These are phyloP conservation scores for Fomes fomentarius DNA, from an alignment of 1,284 basidiomycete species.

Conservation along the genomic window DNA sequence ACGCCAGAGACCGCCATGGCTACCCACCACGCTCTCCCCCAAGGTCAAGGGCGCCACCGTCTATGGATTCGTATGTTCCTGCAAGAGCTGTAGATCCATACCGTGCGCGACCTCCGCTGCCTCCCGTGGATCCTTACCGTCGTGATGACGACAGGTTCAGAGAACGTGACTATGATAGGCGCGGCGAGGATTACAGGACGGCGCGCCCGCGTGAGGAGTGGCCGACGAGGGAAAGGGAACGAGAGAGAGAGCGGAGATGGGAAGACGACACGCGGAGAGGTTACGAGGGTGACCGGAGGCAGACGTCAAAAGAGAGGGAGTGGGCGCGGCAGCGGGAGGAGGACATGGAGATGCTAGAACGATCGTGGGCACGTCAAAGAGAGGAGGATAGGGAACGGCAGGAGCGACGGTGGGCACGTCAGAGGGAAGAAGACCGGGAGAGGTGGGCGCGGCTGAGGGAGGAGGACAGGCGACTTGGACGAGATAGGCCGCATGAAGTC, in stretches of 20 bases:
- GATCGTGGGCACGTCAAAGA: slow-evolving; percentile 11
- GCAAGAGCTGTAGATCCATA: slow-evolving; percentile 23
- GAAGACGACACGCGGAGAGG: slow-evolving; percentile 24
- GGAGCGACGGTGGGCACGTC: slow-evolving; percentile 18
- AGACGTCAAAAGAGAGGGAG: slow-evolving; percentile 7
- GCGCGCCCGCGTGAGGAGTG: slow-evolving; percentile 18
- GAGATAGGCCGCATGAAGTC: slow-evolving; percentile 20
- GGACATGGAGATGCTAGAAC: slow-evolving; percentile 19
- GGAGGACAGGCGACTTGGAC: slow-evolving; percentile 22
- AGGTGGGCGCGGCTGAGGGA: slow-evolving; percentile 14
- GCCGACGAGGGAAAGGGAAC: slow-evolving; percentile 9
- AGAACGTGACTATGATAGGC: slow-evolving; percentile 29
- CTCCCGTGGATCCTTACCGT: slow-evolving; percentile 23
- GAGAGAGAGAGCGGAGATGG: slow-evolving; percentile 11
- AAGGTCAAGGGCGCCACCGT: slow-evolving; percentile 19
- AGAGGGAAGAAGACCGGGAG: slow-evolving; percentile 17
- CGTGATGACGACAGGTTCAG: slow-evolving; percentile 30
- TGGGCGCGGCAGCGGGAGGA: slow-evolving; percentile 11
- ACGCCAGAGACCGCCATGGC: slow-evolving; percentile 25
- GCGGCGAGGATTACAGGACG: slow-evolving; percentile 23
- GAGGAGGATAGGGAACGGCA: slow-evolving; percentile 21
- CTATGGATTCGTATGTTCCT: slow-evolving; percentile 29
- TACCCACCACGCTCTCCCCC: slow-evolving; percentile 31
- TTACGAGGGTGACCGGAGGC: slow-evolving; percentile 19
- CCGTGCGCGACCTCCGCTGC: slow-evolving; percentile 21